Percentiles rank a stretch among this genome's conserved stretches.
Evolutionary conservation across 2,329 filamentous ascomycete species (phyloP).

Genomic region (Ophiosphaerella korrae): DNA sequence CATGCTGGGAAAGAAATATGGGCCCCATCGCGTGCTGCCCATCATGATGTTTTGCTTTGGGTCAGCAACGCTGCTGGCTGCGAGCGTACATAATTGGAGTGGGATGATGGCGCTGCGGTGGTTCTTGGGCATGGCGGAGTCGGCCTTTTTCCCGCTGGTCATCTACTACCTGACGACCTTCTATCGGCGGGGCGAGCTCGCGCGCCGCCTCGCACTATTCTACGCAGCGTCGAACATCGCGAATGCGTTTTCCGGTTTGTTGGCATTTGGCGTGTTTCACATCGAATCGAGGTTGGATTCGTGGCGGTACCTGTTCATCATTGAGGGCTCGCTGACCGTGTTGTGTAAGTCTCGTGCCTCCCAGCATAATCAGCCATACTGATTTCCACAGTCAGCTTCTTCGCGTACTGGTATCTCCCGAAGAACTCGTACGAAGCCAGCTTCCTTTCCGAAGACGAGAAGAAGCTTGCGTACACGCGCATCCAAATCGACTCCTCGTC

Average conservation of each 20-base stretch:
- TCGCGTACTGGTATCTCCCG: conserved; percentile 74
- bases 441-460: conserved; percentile 71
- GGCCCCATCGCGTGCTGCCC: conserved; percentile 67
- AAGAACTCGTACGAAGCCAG: conserved; percentile 65
- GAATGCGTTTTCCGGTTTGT: conserved; percentile 66
- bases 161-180: conserved; percentile 67
- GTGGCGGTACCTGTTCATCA: conserved; percentile 71
- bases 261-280: conserved; percentile 67
- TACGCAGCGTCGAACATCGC: conserved; percentile 79
- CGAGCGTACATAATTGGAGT: conserved; percentile 63
- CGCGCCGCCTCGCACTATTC: conserved; percentile 72
- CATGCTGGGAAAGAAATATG: conserved; percentile 72
- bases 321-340: conserved; percentile 65
- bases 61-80: conserved; percentile 64
- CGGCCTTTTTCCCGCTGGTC: conserved; percentile 72
- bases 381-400: conserved; percentile 51
- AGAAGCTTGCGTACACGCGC: conserved; percentile 70
- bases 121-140: conserved; percentile 72
- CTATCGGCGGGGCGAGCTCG: conserved; percentile 73
- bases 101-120: conserved; percentile 71
- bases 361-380: neutral
- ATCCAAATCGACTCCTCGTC: conserved; percentile 77
- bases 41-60: conserved; percentile 73
- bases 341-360: conserved; percentile 42
- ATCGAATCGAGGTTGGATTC: conserved; percentile 58